Evolutionary conservation across 768 basidiomycete genomes (phyloP).

Genomic region (Leccinum uliginosum): DNA sequence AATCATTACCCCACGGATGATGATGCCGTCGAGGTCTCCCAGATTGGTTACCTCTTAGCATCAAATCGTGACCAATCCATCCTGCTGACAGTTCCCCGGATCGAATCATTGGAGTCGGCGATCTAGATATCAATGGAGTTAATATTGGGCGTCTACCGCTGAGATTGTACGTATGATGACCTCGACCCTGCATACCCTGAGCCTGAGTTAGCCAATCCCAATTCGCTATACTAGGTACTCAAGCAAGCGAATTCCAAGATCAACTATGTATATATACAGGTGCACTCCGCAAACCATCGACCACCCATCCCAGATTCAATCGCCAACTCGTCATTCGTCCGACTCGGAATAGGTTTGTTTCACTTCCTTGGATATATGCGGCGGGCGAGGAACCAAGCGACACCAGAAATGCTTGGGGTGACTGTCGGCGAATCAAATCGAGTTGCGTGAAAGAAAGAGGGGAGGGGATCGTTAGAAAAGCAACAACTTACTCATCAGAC

Average conservation of each 20-base stretch:
- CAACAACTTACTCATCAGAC: neutral
- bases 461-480: neutral
- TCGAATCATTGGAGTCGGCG: neutral
- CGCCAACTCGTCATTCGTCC: neutral
- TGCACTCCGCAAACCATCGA: too few relatives aligned
- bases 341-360: neutral
- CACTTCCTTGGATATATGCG: neutral
- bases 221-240: too few relatives aligned
- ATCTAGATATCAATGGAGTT: neutral
- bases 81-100: neutral
- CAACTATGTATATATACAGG: neutral
- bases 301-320: neutral
- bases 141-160: neutral
- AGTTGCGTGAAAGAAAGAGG: neutral
- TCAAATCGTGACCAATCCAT: neutral
- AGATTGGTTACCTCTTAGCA: too few relatives aligned
- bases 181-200: neutral
- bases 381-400: constrained; percentile 1
- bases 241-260: neutral
- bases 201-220: too few relatives aligned
- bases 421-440: neutral
- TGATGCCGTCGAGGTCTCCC: neutral
- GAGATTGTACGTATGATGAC: neutral
- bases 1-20: neutral
- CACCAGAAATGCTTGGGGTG: constrained; percentile 2